Conservation (phyloP, 768 basidiomycete species). For the Tulasnella calospora region DNA sequence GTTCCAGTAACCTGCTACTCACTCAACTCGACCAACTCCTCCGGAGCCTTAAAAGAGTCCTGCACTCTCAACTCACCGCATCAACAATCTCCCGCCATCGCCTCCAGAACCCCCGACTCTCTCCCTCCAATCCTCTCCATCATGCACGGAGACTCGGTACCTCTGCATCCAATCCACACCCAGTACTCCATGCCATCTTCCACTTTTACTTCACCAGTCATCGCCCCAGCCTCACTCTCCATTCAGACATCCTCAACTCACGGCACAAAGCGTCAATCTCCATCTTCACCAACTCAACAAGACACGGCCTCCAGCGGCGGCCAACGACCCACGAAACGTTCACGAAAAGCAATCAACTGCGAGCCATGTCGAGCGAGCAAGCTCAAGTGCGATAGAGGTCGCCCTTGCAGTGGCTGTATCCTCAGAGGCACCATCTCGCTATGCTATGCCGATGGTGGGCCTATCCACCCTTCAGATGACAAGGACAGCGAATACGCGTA, state of each 20-base stretch:
- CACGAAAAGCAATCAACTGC: constrained; percentile 83
- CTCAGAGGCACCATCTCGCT: constrained; percentile 73
- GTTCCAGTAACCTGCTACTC: background rate
- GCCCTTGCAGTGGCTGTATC: constrained; percentile 85
- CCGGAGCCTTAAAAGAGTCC: background rate
- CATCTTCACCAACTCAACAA: constrained; percentile 3
- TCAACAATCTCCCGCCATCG: background rate
- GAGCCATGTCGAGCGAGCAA: constrained; percentile 67
- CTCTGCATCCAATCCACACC: constrained; percentile 19
- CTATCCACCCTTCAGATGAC: constrained; percentile 4
- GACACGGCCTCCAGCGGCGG: constrained; percentile 11
- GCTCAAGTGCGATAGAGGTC: constrained; percentile 72
- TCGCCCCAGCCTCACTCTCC: constrained; percentile 4
- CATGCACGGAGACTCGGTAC: constrained; percentile 18
- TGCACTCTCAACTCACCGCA: background rate
- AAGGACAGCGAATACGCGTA: constrained; percentile 19
- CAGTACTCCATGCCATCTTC: background rate
- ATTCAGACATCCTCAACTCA: constrained; percentile 6
- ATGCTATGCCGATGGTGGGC: constrained; percentile 66
- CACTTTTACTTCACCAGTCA: background rate
- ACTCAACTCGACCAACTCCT: background rate
- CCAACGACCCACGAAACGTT: constrained; percentile 61
- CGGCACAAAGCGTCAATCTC: constrained; percentile 16
- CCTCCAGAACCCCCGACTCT: background rate
- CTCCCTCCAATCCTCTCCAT: background rate